A percentile compares a stretch with the other conserved stretches of the same genome.
These are phyloP conservation scores for Corrigiola litoralis DNA, from an alignment of 179 eudicot genomes.

Conservation along the genomic window DNA sequence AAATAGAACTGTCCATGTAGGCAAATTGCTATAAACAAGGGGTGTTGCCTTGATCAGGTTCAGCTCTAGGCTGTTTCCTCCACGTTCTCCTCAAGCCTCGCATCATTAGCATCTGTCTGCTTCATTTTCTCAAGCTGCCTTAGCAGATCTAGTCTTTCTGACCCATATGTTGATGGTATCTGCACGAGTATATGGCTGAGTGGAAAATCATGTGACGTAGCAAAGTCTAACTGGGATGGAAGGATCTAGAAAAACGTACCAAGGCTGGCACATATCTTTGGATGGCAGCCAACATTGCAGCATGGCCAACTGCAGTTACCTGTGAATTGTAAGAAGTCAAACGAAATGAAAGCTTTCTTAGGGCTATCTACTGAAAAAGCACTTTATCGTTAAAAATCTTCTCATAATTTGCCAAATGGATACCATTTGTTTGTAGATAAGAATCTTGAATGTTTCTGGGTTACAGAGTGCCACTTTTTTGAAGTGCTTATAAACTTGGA, in stretches of 20 bases:
- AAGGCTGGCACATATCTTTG: constrained; percentile 87
- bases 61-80: constrained; percentile 35
- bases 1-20: not conserved
- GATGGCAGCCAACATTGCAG: constrained; percentile 96
- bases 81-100: constrained; percentile 39
- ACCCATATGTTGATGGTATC: constrained; percentile 95
- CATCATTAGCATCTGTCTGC: constrained; percentile 54
- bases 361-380: not conserved
- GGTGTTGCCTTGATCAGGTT: not conserved
- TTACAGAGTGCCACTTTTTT: not conserved
- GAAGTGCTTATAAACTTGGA: not conserved
- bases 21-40: not conserved
- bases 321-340: constrained; percentile 23
- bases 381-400: not conserved
- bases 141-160: constrained; percentile 71
- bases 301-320: constrained; percentile 99
- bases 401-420: not conserved
- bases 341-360: not conserved
- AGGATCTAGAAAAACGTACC: constrained; percentile 37
- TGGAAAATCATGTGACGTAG: not conserved
- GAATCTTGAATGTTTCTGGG: not conserved
- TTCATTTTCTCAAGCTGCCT: constrained; percentile 91
- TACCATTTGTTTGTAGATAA: not conserved
- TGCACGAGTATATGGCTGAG: constrained; percentile 23
- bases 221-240: not conserved